Conservation (phyloP, 805 yeast species). For the Candida oleophila region DNA sequence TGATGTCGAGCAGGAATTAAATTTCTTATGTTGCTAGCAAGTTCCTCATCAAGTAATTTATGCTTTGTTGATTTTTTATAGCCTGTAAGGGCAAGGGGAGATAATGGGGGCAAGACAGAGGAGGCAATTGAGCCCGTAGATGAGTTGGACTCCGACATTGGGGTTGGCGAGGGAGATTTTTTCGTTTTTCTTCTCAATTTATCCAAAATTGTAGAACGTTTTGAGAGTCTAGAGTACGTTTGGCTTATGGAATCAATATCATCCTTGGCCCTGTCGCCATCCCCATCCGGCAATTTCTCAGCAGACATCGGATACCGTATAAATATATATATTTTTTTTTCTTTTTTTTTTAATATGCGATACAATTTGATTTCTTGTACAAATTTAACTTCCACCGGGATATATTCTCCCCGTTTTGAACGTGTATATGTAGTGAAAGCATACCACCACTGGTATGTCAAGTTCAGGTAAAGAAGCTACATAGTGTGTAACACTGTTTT, state of each 20-base stretch:
- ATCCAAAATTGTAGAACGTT: slow-evolving; percentile 4
- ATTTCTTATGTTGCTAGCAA: slow-evolving; percentile 73
- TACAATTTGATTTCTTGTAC: too few relatives aligned
- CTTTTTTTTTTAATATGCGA: too few relatives aligned
- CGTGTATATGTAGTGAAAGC: too few relatives aligned
- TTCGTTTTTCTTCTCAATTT: neutral
- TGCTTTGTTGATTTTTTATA: slow-evolving; percentile 58
- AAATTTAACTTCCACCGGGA: too few relatives aligned
- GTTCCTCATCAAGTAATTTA: slow-evolving; percentile 53
- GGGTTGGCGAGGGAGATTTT: neutral
- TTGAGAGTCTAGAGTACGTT: slow-evolving; percentile 4
- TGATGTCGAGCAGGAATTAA: slow-evolving; percentile 80
- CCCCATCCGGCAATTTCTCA: neutral
- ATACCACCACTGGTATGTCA: too few relatives aligned
- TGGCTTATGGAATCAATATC: slow-evolving; percentile 2
- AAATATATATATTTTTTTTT: too few relatives aligned
- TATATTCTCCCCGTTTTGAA: too few relatives aligned
- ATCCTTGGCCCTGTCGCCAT: neutral
- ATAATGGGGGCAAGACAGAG: slow-evolving; percentile 41
- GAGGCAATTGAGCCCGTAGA: neutral
- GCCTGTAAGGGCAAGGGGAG: slow-evolving; percentile 60
- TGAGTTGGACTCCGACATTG: neutral
- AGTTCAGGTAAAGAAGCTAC: too few relatives aligned
- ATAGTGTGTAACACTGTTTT: neutral
- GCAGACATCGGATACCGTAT: too few relatives aligned